Evolutionary conservation across 106 monocot species (phyloP).

Genomic region (Dioscorea alata): DNA sequence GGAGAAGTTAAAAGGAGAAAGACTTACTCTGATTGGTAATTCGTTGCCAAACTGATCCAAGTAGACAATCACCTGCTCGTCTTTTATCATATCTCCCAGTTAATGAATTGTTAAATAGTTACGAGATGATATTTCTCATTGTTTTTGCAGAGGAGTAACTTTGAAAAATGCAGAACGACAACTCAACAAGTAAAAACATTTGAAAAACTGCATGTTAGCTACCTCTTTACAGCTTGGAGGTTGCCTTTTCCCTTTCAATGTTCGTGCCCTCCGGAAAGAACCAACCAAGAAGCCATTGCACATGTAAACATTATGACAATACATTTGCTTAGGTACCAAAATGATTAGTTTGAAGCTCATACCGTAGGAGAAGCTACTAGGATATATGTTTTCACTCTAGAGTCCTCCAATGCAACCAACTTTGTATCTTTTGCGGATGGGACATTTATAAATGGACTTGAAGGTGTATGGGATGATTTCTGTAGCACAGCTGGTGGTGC

Average conservation of each 20-base stretch:
- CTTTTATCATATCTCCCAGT: slow-evolving; percentile 68
- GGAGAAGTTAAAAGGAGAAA: not conserved
- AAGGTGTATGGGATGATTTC: slow-evolving; percentile 27
- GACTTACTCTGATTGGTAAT: slow-evolving; percentile 59
- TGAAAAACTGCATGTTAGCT: not conserved
- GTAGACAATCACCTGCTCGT: slow-evolving; percentile 76
- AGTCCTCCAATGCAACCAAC: slow-evolving; percentile 58
- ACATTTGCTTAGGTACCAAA: too few relatives aligned
- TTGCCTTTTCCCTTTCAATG: slow-evolving; percentile 60
- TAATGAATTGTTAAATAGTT: too few relatives aligned
- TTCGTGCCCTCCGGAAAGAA: slow-evolving; percentile 54
- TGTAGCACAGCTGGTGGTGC: slow-evolving; percentile 15
- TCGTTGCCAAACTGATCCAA: slow-evolving; percentile 75
- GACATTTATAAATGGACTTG: slow-evolving; percentile 47
- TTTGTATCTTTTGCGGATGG: slow-evolving; percentile 49
- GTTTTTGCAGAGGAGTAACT: too few relatives aligned
- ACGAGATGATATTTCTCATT: too few relatives aligned
- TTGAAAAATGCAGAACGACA: too few relatives aligned
- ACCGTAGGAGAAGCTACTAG: slow-evolving; percentile 78
- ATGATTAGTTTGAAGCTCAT: slow-evolving; percentile 2
- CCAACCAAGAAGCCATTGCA: slow-evolving; percentile 46
- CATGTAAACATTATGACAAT: too few relatives aligned
- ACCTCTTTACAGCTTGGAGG: slow-evolving; percentile 87
- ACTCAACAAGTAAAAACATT: too few relatives aligned
- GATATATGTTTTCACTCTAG: slow-evolving; percentile 49